Conservation (phyloP, 345 rosid species). For the Xanthoceras sorbifolium region DNA sequence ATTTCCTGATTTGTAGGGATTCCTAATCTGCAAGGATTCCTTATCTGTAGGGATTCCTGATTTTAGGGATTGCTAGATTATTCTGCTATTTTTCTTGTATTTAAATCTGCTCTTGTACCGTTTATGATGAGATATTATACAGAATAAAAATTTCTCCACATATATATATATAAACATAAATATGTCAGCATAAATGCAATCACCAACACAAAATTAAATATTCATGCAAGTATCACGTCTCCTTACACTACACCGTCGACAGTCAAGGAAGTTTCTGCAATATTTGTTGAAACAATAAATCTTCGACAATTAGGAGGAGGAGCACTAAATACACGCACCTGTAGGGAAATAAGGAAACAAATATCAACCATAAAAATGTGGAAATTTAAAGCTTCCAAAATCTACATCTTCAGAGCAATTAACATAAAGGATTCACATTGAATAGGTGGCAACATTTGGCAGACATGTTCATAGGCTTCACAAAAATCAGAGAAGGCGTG, state of each 20-base stretch:
- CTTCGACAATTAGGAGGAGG: slow-evolving; percentile 96
- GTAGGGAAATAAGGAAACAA: slow-evolving; percentile 34
- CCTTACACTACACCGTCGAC: slow-evolving; percentile 99
- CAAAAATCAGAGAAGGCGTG: not conserved
- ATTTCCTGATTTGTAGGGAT: too few species aligned
- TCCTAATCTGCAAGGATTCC: too few species aligned
- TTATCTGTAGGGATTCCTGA: too few species aligned
- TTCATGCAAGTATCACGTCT: slow-evolving; percentile 29
- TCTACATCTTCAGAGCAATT: not conserved
- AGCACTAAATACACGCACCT: slow-evolving; percentile 94
- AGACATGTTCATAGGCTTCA: not conserved
- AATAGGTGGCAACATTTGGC: not conserved
- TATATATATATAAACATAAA: not conserved
- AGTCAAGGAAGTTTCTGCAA: slow-evolving; percentile 97
- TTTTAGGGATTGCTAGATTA: too few species aligned
- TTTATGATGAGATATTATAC: too few species aligned
- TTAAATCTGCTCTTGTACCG: too few species aligned
- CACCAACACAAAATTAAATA: slow-evolving; percentile 17
- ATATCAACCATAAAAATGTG: slow-evolving; percentile 16
- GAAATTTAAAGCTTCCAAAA: not conserved
- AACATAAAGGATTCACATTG: not conserved
- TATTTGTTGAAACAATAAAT: slow-evolving; percentile 90
- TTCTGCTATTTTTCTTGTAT: too few species aligned
- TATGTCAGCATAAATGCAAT: slow-evolving; percentile 17
- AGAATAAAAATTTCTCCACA: too few species aligned